Base-by-base conservation (phyloP, 1,139 yeast genomes). In the Yamadazyma buinensis region DNA sequence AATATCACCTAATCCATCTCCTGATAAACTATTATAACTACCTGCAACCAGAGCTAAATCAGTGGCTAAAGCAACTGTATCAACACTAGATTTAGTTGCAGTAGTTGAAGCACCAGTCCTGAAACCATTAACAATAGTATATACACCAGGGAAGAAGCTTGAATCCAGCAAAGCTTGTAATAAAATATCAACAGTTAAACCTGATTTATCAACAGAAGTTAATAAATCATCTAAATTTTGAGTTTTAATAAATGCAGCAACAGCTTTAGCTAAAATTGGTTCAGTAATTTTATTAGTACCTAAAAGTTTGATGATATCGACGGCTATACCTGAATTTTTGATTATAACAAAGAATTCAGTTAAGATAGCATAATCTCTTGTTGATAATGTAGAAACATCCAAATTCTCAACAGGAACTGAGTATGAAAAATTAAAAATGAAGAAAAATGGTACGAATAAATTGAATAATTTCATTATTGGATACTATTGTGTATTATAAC, bases 181-280 rank as follows among this genome's bases (percentile, higher is more conserved):
- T 29, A 60, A 36, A 13, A 55, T 43, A 32, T 59, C 63, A 15
- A 54, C 45, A 9, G 54, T 47, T 35, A 60, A 50, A 2, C 61
- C 59, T 2, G 66, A 61, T 32, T 55, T 53, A 28, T 58, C 50
- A 32, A 59, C 47, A 3, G 64, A 59, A 39, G 41, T 44, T 25
- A 60, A 47, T 23, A 61, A 44, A 36, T 58, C 57, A 17, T 55
- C 40, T 38, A 58, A 43, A 37, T 57, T 51, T 24, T 53, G 45
- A 23, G 52, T 37, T 26, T 56, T 51, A 28, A 58, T 41, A 31
- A 61, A 47, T 11, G 47, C 48, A 12, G 59, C 62, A 36, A 46
- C 45, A 26, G 55, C 47, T 29, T 57, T 46, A 8, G 54, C 59
- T 32, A 49, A 42, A 17, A 46, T 41, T 28, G 49, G 49, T 34